These are phyloP conservation scores for Centaurea solstitialis DNA, from an alignment of 129 eudicot species.

Conservation along the genomic window DNA sequence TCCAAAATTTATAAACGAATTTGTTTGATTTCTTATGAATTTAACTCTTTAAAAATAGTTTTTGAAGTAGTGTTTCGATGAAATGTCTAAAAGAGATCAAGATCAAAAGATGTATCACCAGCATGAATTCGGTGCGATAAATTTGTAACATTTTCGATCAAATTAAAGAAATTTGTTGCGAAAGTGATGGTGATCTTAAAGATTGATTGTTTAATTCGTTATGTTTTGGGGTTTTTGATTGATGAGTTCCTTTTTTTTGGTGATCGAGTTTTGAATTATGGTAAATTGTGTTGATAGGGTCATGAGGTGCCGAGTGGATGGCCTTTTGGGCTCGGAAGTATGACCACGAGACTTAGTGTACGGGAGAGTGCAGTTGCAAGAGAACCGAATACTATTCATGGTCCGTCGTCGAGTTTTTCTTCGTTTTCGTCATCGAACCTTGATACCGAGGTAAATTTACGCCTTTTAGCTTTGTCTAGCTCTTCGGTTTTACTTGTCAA, in stretches of 20 bases:
- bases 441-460: conserved; percentile 67
- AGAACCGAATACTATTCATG: conserved; percentile 32
- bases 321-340: conserved; percentile 85
- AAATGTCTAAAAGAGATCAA: conserved; percentile 14
- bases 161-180: not conserved
- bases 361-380: conserved; percentile 21
- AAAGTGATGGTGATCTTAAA: conserved; percentile 8
- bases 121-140: not conserved
- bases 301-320: conserved; percentile 58
- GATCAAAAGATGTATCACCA: not conserved
- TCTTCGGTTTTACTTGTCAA: not conserved
- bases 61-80: conserved; percentile 2
- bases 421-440: conserved; percentile 82
- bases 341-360: conserved; percentile 47
- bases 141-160: not conserved
- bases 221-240: not conserved
- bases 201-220: not conserved
- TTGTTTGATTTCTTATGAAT: conserved; percentile 1
- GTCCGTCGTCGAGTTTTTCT: conserved; percentile 66
- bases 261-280: not conserved
- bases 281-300: conserved; percentile 20
- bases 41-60: not conserved
- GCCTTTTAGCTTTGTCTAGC: not conserved
- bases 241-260: not conserved
- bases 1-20: not conserved